Base-by-base conservation (phyloP, 2,329 filamentous ascomycete genomes). In the Hymenotorrendiella dingleyae region DNA sequence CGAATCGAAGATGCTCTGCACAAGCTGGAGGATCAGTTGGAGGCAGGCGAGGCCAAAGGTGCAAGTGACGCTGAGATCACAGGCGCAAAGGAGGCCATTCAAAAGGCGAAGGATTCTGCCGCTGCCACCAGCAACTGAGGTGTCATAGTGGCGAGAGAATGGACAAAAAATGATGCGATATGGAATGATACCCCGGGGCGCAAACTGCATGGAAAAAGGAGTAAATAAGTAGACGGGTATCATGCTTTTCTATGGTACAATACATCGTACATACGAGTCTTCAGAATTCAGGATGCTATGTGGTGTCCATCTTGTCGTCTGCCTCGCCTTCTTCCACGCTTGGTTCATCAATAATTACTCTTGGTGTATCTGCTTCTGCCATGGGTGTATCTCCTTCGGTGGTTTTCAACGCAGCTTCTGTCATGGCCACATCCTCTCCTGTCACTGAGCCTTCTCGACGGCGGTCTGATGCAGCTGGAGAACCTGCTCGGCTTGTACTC, bases 11-110 rank as follows among this genome's bases (percentile, higher is more conserved):
- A 83, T 43, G 83, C 88, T 1, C 69, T 90, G 29, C 70, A 75
- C 44, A 86, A 82, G 60, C 71, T 96, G 36, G 80, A 94, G 66
- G 76, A 84, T 53, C 74, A 87, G 63, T 70, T 96, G 55, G 86
- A 89, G 54, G 68, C 76, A n/a, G 66, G 67, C 21, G 77, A 71
- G 54, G 67, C 69, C 51, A 67, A 66, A 42, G 69, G 64, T 10
- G 67, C 60, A 1, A 59, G 63, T 0, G 57, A 67, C 19, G 64
- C 62, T 26, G 76, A 83, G 61, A 54, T 82, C 36, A 62, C 67
- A 36, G 62, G 61, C 54, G 80, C 80, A 1, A 73, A 71, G 58
- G 70, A 74, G 47, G 46, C 50, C 6, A 50, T 60, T 16, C 27
- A 46, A 38, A 56, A 56, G 54, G 80, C 80, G 2, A 74, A 72